Evolutionary conservation across 371 early-diverging fungal genomes (phyloP).

Genomic region (Mucor racemosus): DNA sequence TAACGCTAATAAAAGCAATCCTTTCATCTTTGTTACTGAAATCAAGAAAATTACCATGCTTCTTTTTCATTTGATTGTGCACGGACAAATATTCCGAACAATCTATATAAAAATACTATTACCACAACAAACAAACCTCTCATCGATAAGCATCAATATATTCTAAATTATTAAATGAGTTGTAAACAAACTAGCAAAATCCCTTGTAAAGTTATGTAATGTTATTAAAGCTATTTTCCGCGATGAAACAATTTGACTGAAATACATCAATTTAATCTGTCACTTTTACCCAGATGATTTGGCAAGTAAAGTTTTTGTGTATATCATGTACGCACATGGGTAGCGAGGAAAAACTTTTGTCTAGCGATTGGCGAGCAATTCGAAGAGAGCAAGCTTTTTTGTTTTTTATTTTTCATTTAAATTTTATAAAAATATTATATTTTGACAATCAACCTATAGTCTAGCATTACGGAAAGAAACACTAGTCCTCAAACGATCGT

Average conservation of each 20-base stretch:
- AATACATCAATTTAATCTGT: not conserved
- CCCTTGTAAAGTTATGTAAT: not conserved
- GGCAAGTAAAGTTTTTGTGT: constrained; percentile 2
- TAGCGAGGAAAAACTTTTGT: not conserved
- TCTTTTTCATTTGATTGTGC: not conserved
- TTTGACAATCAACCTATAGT: constrained; percentile 38
- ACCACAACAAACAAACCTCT: not conserved
- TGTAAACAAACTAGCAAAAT: not conserved
- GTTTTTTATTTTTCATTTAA: constrained; percentile 7
- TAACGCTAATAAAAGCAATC: not conserved
- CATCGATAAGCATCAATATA: not conserved
- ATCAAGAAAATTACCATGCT: not conserved
- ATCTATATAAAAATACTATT: not conserved
- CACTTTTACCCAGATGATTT: not conserved
- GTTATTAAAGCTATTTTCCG: not conserved
- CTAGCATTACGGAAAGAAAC: constrained; percentile 26
- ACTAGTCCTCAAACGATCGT: constrained; percentile 37
- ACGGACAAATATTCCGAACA: constrained; percentile 2
- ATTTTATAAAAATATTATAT: constrained; percentile 4
- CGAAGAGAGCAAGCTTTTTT: not conserved
- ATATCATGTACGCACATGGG: not conserved
- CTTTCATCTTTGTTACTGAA: not conserved
- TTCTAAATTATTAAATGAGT: not conserved
- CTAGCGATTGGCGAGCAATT: not conserved
- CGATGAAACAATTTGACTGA: not conserved